Evolutionary conservation across 306 rosid genomes (phyloP), one percentile per base, ranked within the genome.

Genomic region (Arachis stenosperma): DNA sequence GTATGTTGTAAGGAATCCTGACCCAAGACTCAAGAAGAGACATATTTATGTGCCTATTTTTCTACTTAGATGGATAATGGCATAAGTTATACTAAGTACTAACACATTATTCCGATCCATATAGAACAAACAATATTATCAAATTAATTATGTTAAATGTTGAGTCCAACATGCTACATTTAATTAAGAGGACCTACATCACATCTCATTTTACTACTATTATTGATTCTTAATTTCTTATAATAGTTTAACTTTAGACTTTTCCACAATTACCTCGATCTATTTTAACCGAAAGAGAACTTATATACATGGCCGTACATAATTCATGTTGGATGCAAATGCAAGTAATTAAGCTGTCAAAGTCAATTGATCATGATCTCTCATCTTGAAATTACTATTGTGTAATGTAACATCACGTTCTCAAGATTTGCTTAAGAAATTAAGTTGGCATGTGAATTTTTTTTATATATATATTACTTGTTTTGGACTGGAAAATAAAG

Each of bases 331-430:
- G 61, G 61, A 74, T 76, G 77, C 56, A 76, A 58, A 75, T 69
- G 83, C 77, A 83, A 75, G 78, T 69, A 17, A 17, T 17, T 17
- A 58, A 70, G 42, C 53, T 61, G 36, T 11, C 42, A 50, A 79
- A 76, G 76, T 79, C 82, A 67, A 76, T 69, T 80, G 71, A 75
- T 79, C 61, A 79, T 74, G 77, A 84, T 77, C 50, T 47, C 56
- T 53, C 30, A 33, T 58, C 74, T 69, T 77, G 82, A 74, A 73
- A 40, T 73, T 56, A 33, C 0, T 33, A 33, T 73, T 42, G 53
- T 63, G 42, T 7, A 39, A 56, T 61, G 79, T 66, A 65, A 8
- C 65, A 41, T 64, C 50, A 66, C 27, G 39, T 57, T 62, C 55
- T 57, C 51, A 39, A 50, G 58, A 74, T 52, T 61, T 65, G 50